phyloP scores from a whole-genome alignment of 768 basidiomycete genomes.

The Austroboletus festivus region DNA sequence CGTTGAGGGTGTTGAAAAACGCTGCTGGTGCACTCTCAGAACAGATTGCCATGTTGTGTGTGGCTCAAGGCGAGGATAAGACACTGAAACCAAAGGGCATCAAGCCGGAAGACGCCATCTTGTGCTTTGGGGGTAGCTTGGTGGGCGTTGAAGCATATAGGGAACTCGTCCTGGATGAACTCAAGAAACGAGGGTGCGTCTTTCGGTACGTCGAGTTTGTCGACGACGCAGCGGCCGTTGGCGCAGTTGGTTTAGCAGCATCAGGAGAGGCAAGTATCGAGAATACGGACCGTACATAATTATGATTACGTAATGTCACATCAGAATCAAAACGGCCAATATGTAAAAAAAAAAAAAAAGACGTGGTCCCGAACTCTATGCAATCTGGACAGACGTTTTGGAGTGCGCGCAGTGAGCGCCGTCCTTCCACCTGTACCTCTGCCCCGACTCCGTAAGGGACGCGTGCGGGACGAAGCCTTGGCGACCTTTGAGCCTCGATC shows the following conservation, averaged over 20 bases:
- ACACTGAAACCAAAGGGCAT: conserved; percentile 37
- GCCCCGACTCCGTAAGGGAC: too few relatives aligned
- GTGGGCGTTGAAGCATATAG: conserved; percentile 62
- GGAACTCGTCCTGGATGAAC: conserved; percentile 49
- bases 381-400: too few relatives aligned
- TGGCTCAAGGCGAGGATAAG: conserved; percentile 37
- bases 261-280: neutral
- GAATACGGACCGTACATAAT: too few relatives aligned
- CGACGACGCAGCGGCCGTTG: conserved; percentile 63
- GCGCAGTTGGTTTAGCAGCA: conserved; percentile 55
- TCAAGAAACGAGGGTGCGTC: conserved; percentile 54
- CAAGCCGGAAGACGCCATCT: conserved; percentile 51
- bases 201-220: conserved; percentile 68
- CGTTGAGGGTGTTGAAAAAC: conserved; percentile 51
- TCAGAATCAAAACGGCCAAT: too few relatives aligned
- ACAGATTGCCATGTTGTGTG: conserved; percentile 50
- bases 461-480: too few relatives aligned
- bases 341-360: too few relatives aligned
- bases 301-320: too few relatives aligned
- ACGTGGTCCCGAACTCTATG: too few relatives aligned
- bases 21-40: conserved; percentile 55
- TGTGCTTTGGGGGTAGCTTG: conserved; percentile 81
- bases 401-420: too few relatives aligned
- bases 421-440: too few relatives aligned
- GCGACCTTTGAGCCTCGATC: too few relatives aligned